Evolutionary conservation across 2,329 filamentous ascomycete species (phyloP).

Genomic region (Colletotrichum melonis): DNA sequence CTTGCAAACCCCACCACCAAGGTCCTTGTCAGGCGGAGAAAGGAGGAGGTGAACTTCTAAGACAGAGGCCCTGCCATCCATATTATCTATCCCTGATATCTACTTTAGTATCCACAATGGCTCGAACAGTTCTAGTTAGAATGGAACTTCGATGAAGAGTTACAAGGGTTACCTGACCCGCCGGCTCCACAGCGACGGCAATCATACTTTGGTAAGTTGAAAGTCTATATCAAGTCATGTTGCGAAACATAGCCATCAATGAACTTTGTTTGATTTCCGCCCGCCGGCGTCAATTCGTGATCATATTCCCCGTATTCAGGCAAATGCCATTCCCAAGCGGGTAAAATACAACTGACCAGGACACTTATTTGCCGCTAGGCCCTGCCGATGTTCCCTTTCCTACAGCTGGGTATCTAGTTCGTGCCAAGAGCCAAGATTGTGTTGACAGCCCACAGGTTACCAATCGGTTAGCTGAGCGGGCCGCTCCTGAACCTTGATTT

Average conservation of each 20-base stretch:
- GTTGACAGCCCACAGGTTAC: not conserved
- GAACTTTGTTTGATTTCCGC: not conserved
- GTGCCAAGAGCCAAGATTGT: not conserved
- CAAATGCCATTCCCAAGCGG: too few relatives aligned
- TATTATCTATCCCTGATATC: not conserved
- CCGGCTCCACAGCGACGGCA: not conserved
- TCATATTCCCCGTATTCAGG: too few relatives aligned
- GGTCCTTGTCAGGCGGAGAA: slow-evolving; percentile 12
- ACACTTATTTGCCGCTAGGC: too few relatives aligned
- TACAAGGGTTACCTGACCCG: not conserved
- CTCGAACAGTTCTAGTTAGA: not conserved
- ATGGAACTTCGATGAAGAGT: not conserved
- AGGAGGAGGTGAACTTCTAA: slow-evolving; percentile 15
- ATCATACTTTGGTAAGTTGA: not conserved
- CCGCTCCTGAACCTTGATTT: not conserved
- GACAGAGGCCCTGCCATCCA: not conserved
- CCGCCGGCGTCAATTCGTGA: too few relatives aligned
- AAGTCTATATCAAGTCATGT: not conserved
- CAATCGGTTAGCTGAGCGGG: not conserved
- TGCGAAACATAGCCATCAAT: not conserved
- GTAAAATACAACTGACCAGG: too few relatives aligned
- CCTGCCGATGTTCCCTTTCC: too few relatives aligned
- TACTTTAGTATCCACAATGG: not conserved
- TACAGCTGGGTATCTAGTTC: not conserved
- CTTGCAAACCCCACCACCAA: slow-evolving; percentile 16